A percentile compares a stretch with the other conserved stretches of the same genome.
phyloP scores from a whole-genome alignment of 2,329 filamentous ascomycete species.

The Fonsecaea multimorphosa region DNA sequence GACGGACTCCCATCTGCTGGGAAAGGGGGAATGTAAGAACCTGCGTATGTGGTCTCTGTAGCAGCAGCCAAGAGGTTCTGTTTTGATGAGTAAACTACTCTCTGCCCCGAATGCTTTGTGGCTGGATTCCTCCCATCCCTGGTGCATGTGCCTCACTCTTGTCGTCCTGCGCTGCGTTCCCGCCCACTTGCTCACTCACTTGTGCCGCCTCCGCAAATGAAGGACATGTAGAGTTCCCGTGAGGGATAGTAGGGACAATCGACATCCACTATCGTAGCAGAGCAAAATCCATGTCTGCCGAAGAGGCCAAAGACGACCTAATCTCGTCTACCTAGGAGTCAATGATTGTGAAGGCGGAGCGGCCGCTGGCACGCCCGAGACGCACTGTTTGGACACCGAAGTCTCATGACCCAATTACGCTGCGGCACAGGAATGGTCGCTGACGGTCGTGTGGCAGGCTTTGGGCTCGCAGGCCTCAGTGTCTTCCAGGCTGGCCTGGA shows the following conservation, averaged over 20 bases:
- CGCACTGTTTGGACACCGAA: neutral
- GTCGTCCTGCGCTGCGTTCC: neutral
- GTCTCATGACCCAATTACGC: neutral
- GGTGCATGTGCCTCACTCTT: neutral
- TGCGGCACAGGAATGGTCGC: neutral
- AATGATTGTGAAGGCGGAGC: neutral
- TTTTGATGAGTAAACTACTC: too few relatives aligned
- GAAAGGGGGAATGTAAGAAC: too few relatives aligned
- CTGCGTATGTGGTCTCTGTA: too few relatives aligned
- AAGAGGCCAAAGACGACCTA: neutral
- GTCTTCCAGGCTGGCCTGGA: neutral
- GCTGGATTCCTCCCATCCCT: too few relatives aligned
- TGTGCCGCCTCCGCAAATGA: neutral
- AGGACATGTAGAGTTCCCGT: neutral
- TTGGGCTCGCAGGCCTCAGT: neutral
- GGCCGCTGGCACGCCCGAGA: neutral
- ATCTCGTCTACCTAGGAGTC: neutral
- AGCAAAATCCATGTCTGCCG: neutral
- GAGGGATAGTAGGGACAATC: neutral
- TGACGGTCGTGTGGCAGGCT: neutral
- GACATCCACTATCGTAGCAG: neutral
- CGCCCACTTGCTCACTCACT: neutral
- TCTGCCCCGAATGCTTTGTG: neutral
- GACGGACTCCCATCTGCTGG: too few relatives aligned
- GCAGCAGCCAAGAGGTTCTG: too few relatives aligned